phyloP scores from a whole-genome alignment of 2,329 filamentous ascomycete genomes.

The Penicillium paneum region DNA sequence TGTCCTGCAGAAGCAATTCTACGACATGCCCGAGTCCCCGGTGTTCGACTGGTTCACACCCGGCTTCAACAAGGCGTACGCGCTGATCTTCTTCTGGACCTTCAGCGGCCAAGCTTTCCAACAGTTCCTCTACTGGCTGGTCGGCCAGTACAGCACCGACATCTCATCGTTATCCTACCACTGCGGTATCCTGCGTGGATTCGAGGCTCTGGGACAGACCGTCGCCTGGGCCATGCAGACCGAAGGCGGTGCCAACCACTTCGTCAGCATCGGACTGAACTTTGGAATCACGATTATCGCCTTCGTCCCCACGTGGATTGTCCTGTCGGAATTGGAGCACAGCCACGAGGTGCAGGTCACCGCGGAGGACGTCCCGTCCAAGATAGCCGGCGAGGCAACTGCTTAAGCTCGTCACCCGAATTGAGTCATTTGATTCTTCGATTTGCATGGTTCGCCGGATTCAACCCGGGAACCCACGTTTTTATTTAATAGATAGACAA shows the following conservation, averaged over 20 bases:
- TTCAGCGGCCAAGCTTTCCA: constrained; percentile 25
- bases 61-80: constrained; percentile 23
- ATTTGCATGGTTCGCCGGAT: constrained; percentile 2
- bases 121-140: constrained; percentile 27
- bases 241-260: constrained; percentile 23
- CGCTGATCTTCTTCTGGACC: constrained; percentile 24
- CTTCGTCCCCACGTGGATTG: constrained; percentile 23
- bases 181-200: constrained; percentile 24
- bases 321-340: constrained; percentile 23
- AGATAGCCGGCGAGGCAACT: background rate
- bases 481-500: constrained; percentile 3
- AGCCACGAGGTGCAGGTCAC: constrained; percentile 24
- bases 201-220: constrained; percentile 25
- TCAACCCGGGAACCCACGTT: background rate
- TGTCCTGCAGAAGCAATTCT: constrained; percentile 23
- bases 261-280: constrained; percentile 26
- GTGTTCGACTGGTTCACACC: constrained; percentile 24
- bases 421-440: background rate
- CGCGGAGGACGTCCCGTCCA: constrained; percentile 11
- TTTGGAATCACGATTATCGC: constrained; percentile 24
- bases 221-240: constrained; percentile 28
- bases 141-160: constrained; percentile 26
- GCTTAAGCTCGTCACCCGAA: constrained; percentile 1
- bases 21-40: constrained; percentile 17
- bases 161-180: constrained; percentile 25